A percentile compares a stretch with the other conserved stretches of the same genome.
phyloP scores from a whole-genome alignment of 257 asterid species.

The Ligustrum vulgare region DNA sequence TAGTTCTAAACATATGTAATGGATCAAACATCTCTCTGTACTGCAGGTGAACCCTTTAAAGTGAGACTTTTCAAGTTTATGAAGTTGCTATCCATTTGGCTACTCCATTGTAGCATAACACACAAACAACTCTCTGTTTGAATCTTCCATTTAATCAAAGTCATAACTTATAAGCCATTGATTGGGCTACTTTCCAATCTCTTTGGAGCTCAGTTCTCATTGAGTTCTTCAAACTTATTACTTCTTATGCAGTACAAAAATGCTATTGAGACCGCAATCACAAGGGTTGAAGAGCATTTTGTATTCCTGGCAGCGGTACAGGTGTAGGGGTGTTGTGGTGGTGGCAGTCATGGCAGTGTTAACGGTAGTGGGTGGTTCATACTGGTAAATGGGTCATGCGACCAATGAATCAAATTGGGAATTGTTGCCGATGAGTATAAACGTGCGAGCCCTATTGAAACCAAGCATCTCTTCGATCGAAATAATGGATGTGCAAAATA shows the following conservation, averaged over 20 bases:
- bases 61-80: constrained; percentile 52
- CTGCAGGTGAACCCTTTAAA: constrained; percentile 54
- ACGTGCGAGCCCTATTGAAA: too few species aligned
- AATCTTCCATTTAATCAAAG: background rate
- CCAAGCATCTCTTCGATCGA: too few species aligned
- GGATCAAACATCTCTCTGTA: background rate
- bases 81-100: constrained; percentile 61
- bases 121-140: constrained; percentile 31
- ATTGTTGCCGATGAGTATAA: too few species aligned
- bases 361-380: too few species aligned
- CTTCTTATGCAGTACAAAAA: constrained; percentile 42
- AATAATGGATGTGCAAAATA: too few species aligned
- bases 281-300: constrained; percentile 38
- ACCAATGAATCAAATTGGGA: too few species aligned
- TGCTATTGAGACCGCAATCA: constrained; percentile 52
- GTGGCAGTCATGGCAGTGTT: too few species aligned
- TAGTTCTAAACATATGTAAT: background rate
- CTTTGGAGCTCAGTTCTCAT: background rate
- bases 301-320: too few species aligned
- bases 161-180: background rate
- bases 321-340: too few species aligned
- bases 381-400: too few species aligned
- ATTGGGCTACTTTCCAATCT: background rate
- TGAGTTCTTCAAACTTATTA: background rate
- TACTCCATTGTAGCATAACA: constrained; percentile 50